Base-by-base conservation (phyloP, 257 asterid species). In the Leonotis leonurus region DNA sequence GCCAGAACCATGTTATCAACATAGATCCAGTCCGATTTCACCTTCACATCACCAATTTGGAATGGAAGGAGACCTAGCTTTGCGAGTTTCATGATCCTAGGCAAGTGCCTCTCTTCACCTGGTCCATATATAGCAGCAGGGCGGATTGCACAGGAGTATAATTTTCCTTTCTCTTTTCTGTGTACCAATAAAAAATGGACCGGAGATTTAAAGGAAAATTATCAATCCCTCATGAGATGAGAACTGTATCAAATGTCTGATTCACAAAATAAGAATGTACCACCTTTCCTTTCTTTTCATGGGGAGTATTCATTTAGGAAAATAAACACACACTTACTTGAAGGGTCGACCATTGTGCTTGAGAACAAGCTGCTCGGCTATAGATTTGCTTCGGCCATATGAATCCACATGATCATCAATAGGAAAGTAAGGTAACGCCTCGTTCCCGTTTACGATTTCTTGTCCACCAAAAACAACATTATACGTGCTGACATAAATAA, bases 61-160 rank as follows among this genome's bases (percentile, higher is more conserved):
- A 89, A 93, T 1, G 85, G 95, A n/a, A 87, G 56, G 65, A 93
- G 89, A 64, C 97, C 99, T 73, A 85, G 61, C 73, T 93, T 89
- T 37, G 94, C 88, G 29, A 85, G 82, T 46, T 67, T 72, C 8
- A 93, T 25, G 40, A 89, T 89, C 85, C 99, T 85, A 0, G 96
- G 97, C 58, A 93, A 70, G 79, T 93, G 97, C 77, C 97, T 75
- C 75, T 93, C 97, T 78, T 93, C 99, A 52, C 99, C 96, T 1
- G 97, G 99, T 51, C 99, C 99, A 60, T 93, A 89, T 41, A 93
- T 89, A 73, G 97, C 94, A 73, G 96, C 99, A 27, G 99, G 97
- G 30, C 99, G 97, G 65, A 89, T 62, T 44, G 96, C 96, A 71
- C 99, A 93, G 3, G 94, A 70, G 77, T 87, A 93, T 8, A 93